These are phyloP conservation scores for Phialocephala sp. DNA, from an alignment of 2,329 filamentous ascomycete species.

Conservation along the genomic window DNA sequence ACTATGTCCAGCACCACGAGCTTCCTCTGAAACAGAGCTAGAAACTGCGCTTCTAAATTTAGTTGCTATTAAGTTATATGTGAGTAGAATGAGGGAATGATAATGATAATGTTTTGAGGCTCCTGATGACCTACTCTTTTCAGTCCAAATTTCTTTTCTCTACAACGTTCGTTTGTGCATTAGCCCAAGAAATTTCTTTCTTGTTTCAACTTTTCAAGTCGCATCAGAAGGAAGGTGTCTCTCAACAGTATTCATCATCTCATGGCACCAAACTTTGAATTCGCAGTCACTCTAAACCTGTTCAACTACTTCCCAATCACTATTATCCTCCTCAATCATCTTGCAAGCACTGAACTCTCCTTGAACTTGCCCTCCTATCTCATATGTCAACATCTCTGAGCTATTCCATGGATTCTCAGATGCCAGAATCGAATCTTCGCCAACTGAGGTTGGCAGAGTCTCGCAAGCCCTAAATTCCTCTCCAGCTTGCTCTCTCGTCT, in stretches of 20 bases:
- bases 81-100: neutral
- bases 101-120: neutral
- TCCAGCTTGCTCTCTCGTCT: conserved; percentile 5
- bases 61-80: neutral
- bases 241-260: too few species aligned
- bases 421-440: neutral
- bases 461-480: neutral
- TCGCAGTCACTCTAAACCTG: neutral
- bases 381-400: neutral
- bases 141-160: too few species aligned
- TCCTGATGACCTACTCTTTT: neutral
- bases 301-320: neutral
- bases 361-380: neutral
- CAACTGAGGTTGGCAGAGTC: neutral
- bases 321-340: neutral
- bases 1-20: conserved; percentile 10
- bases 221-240: too few species aligned
- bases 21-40: neutral
- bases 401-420: neutral
- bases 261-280: too few species aligned
- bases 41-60: too few species aligned
- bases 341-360: neutral
- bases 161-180: too few species aligned
- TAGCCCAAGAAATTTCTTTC: too few species aligned
- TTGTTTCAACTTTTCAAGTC: too few species aligned